These are phyloP conservation scores for Manihot esculenta DNA, from an alignment of 441 rosid species.

Conservation along the genomic window DNA sequence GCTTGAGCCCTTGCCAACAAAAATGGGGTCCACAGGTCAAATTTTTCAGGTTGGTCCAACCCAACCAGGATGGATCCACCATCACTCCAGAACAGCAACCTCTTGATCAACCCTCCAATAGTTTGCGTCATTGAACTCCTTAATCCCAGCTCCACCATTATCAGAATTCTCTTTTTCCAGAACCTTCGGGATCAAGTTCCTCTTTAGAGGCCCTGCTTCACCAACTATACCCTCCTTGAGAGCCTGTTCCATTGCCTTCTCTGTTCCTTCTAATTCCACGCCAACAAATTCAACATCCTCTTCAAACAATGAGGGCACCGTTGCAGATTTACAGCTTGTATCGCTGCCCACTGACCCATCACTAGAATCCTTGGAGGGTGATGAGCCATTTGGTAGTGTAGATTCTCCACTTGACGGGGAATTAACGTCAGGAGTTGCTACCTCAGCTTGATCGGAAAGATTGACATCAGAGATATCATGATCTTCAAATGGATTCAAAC, in stretches of 20 bases:
- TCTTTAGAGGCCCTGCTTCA: constrained; percentile 87
- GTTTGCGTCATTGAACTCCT: constrained; percentile 86
- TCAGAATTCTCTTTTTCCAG: constrained; percentile 55
- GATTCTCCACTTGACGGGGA: constrained; percentile 44
- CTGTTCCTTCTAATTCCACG: constrained; percentile 85
- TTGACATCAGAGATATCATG: constrained; percentile 41
- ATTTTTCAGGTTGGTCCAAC: constrained; percentile 16
- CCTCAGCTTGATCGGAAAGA: constrained; percentile 34
- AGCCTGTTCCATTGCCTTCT: constrained; percentile 95
- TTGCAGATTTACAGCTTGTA: constrained; percentile 43
- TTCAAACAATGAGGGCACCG: constrained; percentile 70
- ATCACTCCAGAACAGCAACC: constrained; percentile 74
- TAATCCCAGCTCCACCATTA: constrained; percentile 52
- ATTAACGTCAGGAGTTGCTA: constrained; percentile 34
- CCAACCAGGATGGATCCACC: constrained; percentile 10
- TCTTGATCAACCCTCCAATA: constrained; percentile 95
- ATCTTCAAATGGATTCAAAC: constrained; percentile 65
- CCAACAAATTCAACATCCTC: constrained; percentile 99
- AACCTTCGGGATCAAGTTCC: constrained; percentile 42
- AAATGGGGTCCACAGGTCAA: constrained; percentile 22
- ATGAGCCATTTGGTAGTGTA: constrained; percentile 50
- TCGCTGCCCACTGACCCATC: constrained; percentile 43
- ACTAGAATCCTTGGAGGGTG: constrained; percentile 35
- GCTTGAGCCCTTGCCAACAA: constrained; percentile 34
- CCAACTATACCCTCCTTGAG: constrained; percentile 93